Percentiles rank a stretch among this genome's conserved stretches.
These are phyloP conservation scores for Passiflora organensis DNA, from an alignment of 345 rosid species.

Conservation along the genomic window DNA sequence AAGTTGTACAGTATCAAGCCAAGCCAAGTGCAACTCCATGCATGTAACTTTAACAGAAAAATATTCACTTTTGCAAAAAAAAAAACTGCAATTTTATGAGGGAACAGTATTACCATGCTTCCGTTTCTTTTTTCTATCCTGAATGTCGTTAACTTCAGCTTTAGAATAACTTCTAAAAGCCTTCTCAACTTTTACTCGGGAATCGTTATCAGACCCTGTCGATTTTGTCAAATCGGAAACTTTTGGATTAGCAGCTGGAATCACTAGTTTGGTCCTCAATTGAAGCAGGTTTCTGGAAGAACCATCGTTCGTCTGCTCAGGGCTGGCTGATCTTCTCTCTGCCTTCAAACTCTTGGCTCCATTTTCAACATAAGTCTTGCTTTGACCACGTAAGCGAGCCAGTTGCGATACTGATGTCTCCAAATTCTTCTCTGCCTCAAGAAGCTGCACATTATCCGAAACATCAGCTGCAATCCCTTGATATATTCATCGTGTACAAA, in stretches of 20 bases:
- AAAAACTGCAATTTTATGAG: neutral
- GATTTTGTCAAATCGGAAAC: constrained; percentile 30
- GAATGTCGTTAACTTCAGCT: constrained; percentile 29
- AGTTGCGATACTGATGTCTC: constrained; percentile 48
- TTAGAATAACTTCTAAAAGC: constrained; percentile 28
- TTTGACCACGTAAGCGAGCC: constrained; percentile 47
- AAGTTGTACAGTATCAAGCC: neutral
- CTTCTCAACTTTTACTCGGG: constrained; percentile 38
- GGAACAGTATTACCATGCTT: constrained; percentile 48
- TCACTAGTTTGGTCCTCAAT: constrained; percentile 39
- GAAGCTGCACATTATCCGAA: constrained; percentile 44
- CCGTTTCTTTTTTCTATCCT: constrained; percentile 58
- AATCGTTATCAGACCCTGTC: constrained; percentile 22
- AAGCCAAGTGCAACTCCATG: constrained; percentile 6
- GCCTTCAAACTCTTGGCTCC: constrained; percentile 28
- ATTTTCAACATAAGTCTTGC: constrained; percentile 24
- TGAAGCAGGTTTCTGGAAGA: constrained; percentile 25
- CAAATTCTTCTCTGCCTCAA: constrained; percentile 55
- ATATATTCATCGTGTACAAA: too few species aligned
- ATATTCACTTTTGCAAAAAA: neutral
- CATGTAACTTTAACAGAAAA: neutral
- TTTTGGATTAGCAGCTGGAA: constrained; percentile 43
- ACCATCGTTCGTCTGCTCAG: constrained; percentile 22
- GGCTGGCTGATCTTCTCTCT: constrained; percentile 30
- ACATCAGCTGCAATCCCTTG: constrained; percentile 14